phyloP scores from a whole-genome alignment of 2,329 filamentous ascomycete species.

The Teratosphaeria viscida region DNA sequence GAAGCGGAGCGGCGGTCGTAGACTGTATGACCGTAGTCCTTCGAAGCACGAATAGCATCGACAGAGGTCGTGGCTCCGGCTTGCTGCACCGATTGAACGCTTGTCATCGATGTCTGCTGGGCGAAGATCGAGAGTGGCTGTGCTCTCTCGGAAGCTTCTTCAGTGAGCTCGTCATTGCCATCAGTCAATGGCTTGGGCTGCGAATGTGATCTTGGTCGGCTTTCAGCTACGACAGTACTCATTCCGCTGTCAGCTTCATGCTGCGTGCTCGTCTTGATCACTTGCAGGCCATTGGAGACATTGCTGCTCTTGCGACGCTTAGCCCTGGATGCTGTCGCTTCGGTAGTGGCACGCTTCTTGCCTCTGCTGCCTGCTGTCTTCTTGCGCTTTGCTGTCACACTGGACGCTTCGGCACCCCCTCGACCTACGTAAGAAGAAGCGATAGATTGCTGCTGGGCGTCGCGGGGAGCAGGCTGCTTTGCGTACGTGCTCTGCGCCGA shows the following conservation, averaged over 20 bases:
- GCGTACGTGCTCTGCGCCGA: background rate
- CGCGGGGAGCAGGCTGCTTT: background rate
- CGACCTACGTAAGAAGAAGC: background rate
- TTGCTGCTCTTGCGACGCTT: slow-evolving; percentile 7
- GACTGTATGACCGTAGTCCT: background rate
- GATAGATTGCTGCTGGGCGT: slow-evolving; percentile 1
- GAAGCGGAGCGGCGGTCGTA: background rate
- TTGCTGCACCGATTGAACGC: background rate
- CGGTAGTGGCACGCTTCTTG: slow-evolving; percentile 4
- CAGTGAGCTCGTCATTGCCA: background rate
- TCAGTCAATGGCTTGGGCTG: background rate
- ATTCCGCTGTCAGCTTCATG: background rate
- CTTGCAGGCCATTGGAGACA: slow-evolving; percentile 4
- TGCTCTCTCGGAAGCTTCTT: background rate
- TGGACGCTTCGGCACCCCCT: background rate
- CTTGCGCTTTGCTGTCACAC: background rate
- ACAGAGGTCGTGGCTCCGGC: slow-evolving; percentile 1
- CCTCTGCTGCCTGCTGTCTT: slow-evolving; percentile 3
- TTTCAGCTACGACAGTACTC: background rate
- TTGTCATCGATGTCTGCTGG: slow-evolving; percentile 2
- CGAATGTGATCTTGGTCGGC: background rate
- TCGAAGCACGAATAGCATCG: background rate
- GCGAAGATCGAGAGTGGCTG: slow-evolving; percentile 1
- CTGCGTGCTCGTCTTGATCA: slow-evolving; percentile 1
- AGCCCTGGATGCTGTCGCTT: background rate